Conservation (phyloP, 352 stramenopile genomes). For the Globisporangium camurandrum region DNA sequence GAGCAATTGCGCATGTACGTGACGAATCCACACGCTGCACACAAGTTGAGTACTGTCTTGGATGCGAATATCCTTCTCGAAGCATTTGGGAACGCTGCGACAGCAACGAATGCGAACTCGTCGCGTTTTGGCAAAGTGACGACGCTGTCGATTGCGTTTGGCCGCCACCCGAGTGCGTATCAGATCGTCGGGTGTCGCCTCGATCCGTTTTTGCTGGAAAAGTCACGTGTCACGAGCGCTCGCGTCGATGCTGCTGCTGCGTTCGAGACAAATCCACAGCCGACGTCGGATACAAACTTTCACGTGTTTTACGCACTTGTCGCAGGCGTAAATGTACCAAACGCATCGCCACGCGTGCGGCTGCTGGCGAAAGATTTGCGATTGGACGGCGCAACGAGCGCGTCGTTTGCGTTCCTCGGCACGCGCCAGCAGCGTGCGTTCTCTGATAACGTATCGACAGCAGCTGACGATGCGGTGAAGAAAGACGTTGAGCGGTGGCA, state of each 20-base stretch:
- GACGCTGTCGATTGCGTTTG: conserved; percentile 41
- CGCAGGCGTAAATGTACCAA: conserved; percentile 44
- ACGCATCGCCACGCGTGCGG: conserved; percentile 25
- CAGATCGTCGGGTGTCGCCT: conserved; percentile 52
- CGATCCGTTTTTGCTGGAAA: conserved; percentile 59
- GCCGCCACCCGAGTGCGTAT: conserved; percentile 36
- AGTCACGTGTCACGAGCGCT: conserved; percentile 41
- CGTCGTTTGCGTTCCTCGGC: conserved; percentile 46
- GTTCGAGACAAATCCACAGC: neutral
- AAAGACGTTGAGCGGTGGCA: conserved; percentile 61
- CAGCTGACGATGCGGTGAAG: conserved; percentile 34
- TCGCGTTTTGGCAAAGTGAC: conserved; percentile 68
- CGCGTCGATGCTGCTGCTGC: conserved; percentile 1
- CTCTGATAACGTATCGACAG: conserved; percentile 19
- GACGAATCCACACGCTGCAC: conserved; percentile 52
- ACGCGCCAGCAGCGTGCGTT: conserved; percentile 25
- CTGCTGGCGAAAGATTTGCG: conserved; percentile 27
- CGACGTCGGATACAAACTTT: conserved; percentile 39
- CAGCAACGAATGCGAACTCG: conserved; percentile 62
- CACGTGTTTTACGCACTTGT: conserved; percentile 71
- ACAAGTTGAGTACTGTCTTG: conserved; percentile 50
- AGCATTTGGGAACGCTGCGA: conserved; percentile 62
- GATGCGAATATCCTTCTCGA: conserved; percentile 74
- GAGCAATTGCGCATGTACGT: conserved; percentile 77
- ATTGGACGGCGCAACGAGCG: conserved; percentile 26